phyloP scores from a whole-genome alignment of 2,329 filamentous ascomycete genomes.

The Colletotrichum cordylinicola region DNA sequence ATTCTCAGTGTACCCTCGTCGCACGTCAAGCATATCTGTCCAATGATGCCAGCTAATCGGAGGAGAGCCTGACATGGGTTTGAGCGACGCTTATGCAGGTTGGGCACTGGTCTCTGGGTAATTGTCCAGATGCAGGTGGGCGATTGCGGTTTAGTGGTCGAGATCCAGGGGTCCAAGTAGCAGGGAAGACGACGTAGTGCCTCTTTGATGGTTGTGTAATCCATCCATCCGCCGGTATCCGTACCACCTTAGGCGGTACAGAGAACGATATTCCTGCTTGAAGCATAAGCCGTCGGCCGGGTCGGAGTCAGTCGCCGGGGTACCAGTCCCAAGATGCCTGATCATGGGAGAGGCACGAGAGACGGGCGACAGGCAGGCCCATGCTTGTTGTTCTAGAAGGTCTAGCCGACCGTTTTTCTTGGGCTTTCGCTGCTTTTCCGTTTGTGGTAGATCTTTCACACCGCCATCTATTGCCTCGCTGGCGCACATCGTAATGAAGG shows the following conservation, averaged over 20 bases:
- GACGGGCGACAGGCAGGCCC: slow-evolving; percentile 2
- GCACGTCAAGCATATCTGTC: neutral
- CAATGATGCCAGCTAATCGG: slow-evolving; percentile 11
- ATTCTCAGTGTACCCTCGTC: neutral
- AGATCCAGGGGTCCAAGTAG: slow-evolving; percentile 16
- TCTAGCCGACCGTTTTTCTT: neutral
- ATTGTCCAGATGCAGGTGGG: slow-evolving; percentile 11
- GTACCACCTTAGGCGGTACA: neutral
- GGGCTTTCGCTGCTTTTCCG: neutral
- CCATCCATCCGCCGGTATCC: neutral
- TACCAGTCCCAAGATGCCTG: neutral
- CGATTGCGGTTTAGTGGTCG: slow-evolving; percentile 16
- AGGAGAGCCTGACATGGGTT: slow-evolving; percentile 6
- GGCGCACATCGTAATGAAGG: neutral
- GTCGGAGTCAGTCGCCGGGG: neutral
- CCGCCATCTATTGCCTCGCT: slow-evolving; percentile 3
- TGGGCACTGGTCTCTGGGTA: slow-evolving; percentile 14
- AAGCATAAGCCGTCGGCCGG: slow-evolving; percentile 7
- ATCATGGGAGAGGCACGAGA: slow-evolving; percentile 4
- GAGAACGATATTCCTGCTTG: neutral
- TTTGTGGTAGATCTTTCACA: slow-evolving; percentile 6
- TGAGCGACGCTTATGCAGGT: slow-evolving; percentile 23
- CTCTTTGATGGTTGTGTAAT: neutral
- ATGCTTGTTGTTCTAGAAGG: slow-evolving; percentile 7
- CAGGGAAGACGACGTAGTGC: neutral